Conservation (phyloP, 2,329 filamentous ascomycete genomes). For the Cercospora nicotianae region DNA sequence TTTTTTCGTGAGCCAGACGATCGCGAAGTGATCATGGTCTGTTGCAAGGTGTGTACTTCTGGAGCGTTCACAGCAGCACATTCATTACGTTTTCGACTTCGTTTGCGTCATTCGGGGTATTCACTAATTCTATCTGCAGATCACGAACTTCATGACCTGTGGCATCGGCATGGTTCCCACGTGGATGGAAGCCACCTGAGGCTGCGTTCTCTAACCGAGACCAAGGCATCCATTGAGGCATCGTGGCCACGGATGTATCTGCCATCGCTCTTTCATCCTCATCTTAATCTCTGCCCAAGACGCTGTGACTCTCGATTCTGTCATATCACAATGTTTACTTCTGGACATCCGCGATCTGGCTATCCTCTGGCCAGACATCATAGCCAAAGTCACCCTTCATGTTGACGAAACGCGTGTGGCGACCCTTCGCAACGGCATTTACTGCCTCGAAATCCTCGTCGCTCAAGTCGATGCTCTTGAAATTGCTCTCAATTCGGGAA, state of each 20-base stretch:
- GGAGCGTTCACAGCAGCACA: not conserved
- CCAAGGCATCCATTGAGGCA: not conserved
- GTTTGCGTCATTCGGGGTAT: not conserved
- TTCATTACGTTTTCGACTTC: not conserved
- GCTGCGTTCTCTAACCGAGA: not conserved
- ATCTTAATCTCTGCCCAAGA: not conserved
- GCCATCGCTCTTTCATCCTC: not conserved
- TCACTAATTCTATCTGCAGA: not conserved
- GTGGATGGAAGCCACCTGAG: not conserved
- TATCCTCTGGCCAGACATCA: constrained; percentile 45
- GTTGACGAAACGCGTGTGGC: constrained; percentile 72
- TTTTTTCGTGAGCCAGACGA: not conserved
- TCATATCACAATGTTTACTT: not conserved
- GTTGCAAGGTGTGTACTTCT: not conserved
- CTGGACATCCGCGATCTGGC: constrained; percentile 16
- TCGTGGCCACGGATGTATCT: not conserved
- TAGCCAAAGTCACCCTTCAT: constrained; percentile 81
- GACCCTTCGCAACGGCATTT: constrained; percentile 63
- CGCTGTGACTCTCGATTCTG: not conserved
- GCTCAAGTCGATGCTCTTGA: constrained; percentile 59
- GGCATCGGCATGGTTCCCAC: not conserved
- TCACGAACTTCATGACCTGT: not conserved
- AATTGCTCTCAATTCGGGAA: constrained; percentile 67
- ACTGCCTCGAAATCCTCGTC: constrained; percentile 59
- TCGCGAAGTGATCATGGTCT: not conserved